Base-by-base conservation (phyloP, 2,329 filamentous ascomycete genomes). In the Epichloe gansuensis region DNA sequence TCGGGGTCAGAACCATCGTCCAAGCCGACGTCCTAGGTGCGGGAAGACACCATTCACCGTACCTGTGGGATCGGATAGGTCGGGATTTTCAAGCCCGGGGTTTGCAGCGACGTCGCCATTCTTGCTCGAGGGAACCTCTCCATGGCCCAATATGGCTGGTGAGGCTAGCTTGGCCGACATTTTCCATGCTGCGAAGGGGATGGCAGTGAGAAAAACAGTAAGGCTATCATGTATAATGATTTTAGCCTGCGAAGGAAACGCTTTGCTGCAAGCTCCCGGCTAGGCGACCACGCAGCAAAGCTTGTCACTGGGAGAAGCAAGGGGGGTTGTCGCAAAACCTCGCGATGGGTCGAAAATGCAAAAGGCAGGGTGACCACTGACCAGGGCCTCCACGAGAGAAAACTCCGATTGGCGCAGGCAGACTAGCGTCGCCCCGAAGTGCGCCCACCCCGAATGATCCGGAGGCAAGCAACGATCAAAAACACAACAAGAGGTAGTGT, bases 151-250 rank as follows among this genome's bases (percentile, higher is more conserved):
- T 41, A 55, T 42, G 53, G 58, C 55, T 58, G 59, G 56, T 56
- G 60, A 62, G 56, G 61, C 55, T 55, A 62, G 56, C 49, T 58
- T 62, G 53, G 59, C 54, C 53, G 63, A 59, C 66, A 68, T 68
- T 41, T 68, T 60, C 66, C 66, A 68, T 68, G 55, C 62, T 67
- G 65, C 12, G 49, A 50, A 25, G 35, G 49, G 36, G 8, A 8
- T 23, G 17, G 36, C 13, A 41, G 35, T 17, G 35, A 40, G 36
- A n/a, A n/a, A n/a, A 21, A 41, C 23, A 9, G n/a, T 17, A 23
- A 6, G 21, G 13, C 15, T 50, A 31, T 13, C 15, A 13, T 5
- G 15, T n/a, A 5, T 5, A 13, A 13, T 17, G n/a, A 21, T 12
- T 21, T 25, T 38, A 1, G 12, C 21, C 34, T 17, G 34, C 44